Base-by-base conservation (phyloP, 2,329 filamentous ascomycete species). In the Trichophyton benhamiae region DNA sequence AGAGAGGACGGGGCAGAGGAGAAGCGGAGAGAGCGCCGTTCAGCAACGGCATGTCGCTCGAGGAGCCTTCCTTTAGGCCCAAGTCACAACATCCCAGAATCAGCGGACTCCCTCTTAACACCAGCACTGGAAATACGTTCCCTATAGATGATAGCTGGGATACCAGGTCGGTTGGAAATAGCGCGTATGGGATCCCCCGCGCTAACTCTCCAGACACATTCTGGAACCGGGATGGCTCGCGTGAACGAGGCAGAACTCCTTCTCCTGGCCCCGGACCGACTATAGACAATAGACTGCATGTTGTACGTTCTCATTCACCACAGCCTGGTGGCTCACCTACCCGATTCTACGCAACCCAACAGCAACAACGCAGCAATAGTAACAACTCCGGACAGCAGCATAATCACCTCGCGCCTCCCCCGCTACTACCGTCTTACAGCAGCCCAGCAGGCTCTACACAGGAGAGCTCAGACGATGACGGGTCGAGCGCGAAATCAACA, bases 21-120 rank as follows among this genome's bases (percentile, higher is more conserved):
- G 62, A 11, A 59, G 65, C 15, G 68, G 68, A 41, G 68, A 55
- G 58, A 71, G 67, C 27, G 5, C 49, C 49, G 3, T 53, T 25
- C 30, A 33, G 22, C 22, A 53, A 38, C 70, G 73, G 5, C 74
- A 76, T 55, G 49, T 27, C 49, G 25, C 65, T 77, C 33, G 75
- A 76, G 63, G 74, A 78, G 46, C 78, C 77, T 7, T 71, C 71
- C 38, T 74, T 77, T 61, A 81, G 88, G 61, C 88, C 88, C 1
- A 78, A 82, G 64, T 91, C 88, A 2, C 85, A 89, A 78, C 86
- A 91, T 67, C 87, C 88, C 25, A 82, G 85, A 30, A 83, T 91
- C 77, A 89, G 87, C 70, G 82, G 80, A 25, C 79, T 84, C 59
- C 80, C 80, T 9, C 77, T 79, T 1, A 80, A 78, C 0, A 77